Evolutionary conservation across 2,329 filamentous ascomycete genomes (phyloP), one percentile per base, ranked within the genome.

Genomic region (Epichloe bromicola): DNA sequence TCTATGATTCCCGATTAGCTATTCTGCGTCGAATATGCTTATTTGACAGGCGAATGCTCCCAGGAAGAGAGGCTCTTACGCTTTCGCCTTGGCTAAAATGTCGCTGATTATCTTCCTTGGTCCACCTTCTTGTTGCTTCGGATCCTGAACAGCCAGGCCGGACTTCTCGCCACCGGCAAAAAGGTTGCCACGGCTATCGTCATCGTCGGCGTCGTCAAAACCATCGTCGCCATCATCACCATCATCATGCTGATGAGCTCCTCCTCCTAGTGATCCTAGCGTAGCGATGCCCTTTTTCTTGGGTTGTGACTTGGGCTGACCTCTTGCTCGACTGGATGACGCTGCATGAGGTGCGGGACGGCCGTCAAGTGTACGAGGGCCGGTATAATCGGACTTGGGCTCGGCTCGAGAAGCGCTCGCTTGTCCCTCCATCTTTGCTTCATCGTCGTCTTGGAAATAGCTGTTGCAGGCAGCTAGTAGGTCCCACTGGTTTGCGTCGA

Each of bases 151-250:
- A 20, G 82, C 82, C 44, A 85, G 66, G 0, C 79, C 82, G 33
- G 86, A 91, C 74, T 93, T 93, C 69, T 91, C 88, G 36, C 88
- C 88, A 48, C 88, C 88, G 19, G 88, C 84, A 65, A 90, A 93
- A 55, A 90, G 71, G 61, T 93, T 86, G 54, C 81, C 71, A 6
- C 74, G 73, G 26, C 74, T 73, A 55, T 80, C 75, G 37, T 78
- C 72, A 30, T 82, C 78, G 1, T 83, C 74, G 2, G 76, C 70
- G 3, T 75, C 70, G 1, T 75, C 72, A 23, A 75, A 70, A 7
- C 75, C 71, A n/a, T 78, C 72, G 15, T 82, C 76, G 3, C 78
- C 74, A n/a, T 83, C 77, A 48, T 80, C 77, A 17, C 78, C 72
- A 30, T 76, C 74, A 49, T 82, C 71, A 46, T 79, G 70, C 15